Conservation (phyloP, 306 rosid species). For the Vachellia pachyceras region DNA sequence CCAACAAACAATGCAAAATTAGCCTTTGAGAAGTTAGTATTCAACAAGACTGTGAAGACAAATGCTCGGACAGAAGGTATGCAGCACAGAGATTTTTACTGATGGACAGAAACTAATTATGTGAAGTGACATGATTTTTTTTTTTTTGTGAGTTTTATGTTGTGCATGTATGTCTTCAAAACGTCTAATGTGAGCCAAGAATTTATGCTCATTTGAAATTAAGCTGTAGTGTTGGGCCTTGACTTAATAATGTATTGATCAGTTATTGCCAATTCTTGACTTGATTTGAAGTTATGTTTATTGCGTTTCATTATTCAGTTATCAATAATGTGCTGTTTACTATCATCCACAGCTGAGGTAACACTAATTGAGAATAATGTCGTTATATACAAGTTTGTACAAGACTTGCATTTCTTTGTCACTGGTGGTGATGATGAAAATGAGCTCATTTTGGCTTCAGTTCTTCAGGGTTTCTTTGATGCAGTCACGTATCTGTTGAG, state of each 20-base stretch:
- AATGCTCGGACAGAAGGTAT: slow-evolving; percentile 93
- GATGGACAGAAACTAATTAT: background rate
- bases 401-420: slow-evolving; percentile 96
- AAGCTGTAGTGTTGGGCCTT: slow-evolving; percentile 18
- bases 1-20: slow-evolving; percentile 79
- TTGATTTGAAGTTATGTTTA: slow-evolving; percentile 8
- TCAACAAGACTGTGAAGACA: slow-evolving; percentile 79
- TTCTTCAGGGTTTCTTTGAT: slow-evolving; percentile 92
- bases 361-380: slow-evolving; percentile 82
- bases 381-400: slow-evolving; percentile 80
- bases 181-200: slow-evolving; percentile 12
- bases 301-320: slow-evolving; percentile 22
- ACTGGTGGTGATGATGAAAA: slow-evolving; percentile 95
- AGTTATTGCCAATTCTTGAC: background rate
- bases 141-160: background rate
- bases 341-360: slow-evolving; percentile 77
- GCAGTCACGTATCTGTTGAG: slow-evolving; percentile 87
- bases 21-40: slow-evolving; percentile 88
- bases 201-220: background rate
- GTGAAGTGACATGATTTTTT: slow-evolving; percentile 39
- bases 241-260: slow-evolving; percentile 17
- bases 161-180: slow-evolving; percentile 22
- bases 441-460: slow-evolving; percentile 85
- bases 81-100: slow-evolving; percentile 12
- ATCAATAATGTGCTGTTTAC: slow-evolving; percentile 25